Percentiles rank a stretch among this genome's conserved stretches.
Evolutionary conservation across 345 rosid species (phyloP).

Genomic region (Microthlaspi erraticum): DNA sequence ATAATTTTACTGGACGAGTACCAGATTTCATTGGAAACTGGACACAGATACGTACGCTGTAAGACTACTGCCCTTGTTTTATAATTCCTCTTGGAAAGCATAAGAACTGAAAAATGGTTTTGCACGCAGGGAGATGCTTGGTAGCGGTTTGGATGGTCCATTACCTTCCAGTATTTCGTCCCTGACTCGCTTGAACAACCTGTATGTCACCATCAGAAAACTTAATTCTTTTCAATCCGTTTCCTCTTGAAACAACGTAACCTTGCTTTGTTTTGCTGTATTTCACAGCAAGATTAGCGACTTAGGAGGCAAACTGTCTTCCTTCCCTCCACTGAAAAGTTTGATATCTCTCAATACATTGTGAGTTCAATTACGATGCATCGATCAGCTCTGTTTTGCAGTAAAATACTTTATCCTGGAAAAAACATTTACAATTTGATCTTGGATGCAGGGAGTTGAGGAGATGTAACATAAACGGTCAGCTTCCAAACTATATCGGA

Average conservation of each 20-base stretch:
- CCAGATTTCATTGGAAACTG: conserved; percentile 62
- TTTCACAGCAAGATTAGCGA: conserved; percentile 66
- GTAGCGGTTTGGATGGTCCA: conserved; percentile 69
- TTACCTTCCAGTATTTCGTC: conserved; percentile 65
- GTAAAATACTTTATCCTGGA: background rate
- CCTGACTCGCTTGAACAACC: conserved; percentile 55
- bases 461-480: background rate
- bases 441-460: conserved; percentile 13
- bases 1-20: conserved; percentile 61
- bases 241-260: background rate
- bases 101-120: background rate
- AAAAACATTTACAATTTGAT: background rate
- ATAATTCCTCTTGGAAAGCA: background rate
- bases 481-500: background rate
- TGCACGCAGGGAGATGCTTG: conserved; percentile 77
- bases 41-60: conserved; percentile 58
- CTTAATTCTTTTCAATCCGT: background rate
- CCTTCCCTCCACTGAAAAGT: conserved; percentile 54
- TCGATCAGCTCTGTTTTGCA: background rate
- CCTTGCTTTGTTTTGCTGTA: conserved; percentile 6
- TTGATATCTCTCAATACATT: conserved; percentile 56
- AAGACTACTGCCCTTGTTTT: conserved; percentile 20
- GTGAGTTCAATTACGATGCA: conserved; percentile 52
- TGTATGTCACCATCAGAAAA: conserved; percentile 49
- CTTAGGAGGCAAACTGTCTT: conserved; percentile 52